Evolutionary conservation across 164 flowering plant species (phyloP).

Genomic region (Amborella trichopoda): DNA sequence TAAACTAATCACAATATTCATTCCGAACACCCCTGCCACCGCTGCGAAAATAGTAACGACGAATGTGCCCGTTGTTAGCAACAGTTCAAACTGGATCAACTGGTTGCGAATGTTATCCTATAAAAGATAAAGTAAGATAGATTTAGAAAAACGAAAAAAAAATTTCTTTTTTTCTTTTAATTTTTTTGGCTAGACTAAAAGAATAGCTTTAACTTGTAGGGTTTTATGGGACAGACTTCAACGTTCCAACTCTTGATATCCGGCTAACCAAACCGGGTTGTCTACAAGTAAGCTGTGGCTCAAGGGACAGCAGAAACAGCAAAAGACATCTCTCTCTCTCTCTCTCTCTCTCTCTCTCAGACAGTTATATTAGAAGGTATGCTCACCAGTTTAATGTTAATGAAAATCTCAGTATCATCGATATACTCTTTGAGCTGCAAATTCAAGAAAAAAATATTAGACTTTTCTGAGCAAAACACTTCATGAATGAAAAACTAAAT

Average conservation of each 20-base stretch:
- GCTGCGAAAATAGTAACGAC: slow-evolving; percentile 80
- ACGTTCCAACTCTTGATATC: no score
- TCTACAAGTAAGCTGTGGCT: no score
- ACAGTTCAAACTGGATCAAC: slow-evolving; percentile 80
- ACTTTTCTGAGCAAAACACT: no score
- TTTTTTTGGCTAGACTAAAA: no score
- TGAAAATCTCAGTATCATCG: slow-evolving; percentile 89
- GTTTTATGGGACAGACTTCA: no score
- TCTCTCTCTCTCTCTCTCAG: no score
- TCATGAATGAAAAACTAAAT: no score
- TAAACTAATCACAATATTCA: slow-evolving; percentile 54
- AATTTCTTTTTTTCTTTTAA: no score
- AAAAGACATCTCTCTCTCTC: background rate
- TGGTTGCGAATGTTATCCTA: slow-evolving; percentile 98
- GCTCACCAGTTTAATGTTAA: slow-evolving; percentile 83
- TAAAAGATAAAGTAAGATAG: slow-evolving; percentile 3
- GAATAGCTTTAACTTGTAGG: no score
- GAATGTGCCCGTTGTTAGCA: slow-evolving; percentile 85
- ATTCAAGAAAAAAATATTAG: slow-evolving; percentile 12
- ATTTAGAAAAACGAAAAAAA: background rate
- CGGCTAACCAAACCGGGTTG: no score
- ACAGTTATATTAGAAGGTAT: no score
- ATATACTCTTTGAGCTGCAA: slow-evolving; percentile 87
- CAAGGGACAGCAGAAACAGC: no score
- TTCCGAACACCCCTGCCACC: slow-evolving; percentile 84